Percentiles rank a stretch among this genome's conserved stretches.
phyloP scores from a whole-genome alignment of 805 yeast genomes.

The Schwanniomyces occidentalis region DNA sequence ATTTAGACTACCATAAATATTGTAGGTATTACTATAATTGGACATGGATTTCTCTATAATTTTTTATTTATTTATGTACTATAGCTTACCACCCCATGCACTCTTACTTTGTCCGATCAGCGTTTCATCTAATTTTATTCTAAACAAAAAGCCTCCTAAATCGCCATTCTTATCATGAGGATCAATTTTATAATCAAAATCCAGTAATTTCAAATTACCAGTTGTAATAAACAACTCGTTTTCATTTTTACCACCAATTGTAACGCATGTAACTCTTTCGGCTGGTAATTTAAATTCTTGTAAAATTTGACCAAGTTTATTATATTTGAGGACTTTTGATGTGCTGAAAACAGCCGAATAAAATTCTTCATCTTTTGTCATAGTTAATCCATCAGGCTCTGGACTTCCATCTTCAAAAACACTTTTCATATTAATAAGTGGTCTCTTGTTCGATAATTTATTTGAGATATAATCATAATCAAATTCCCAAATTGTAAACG shows the following conservation, averaged over 20 bases:
- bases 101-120: conserved; percentile 27
- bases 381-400: conserved; percentile 81
- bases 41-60: too few species aligned
- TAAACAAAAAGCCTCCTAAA: conserved; percentile 62
- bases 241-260: conserved; percentile 60
- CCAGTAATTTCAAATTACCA: conserved; percentile 52
- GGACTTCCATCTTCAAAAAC: conserved; percentile 22
- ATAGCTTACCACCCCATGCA: conserved; percentile 30
- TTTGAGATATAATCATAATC: conserved; percentile 35
- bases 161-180: conserved; percentile 38
- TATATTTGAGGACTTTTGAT: conserved; percentile 53
- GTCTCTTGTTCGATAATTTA: conserved; percentile 27
- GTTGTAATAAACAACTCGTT: conserved; percentile 68
- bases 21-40: too few species aligned
- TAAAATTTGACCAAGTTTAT: conserved; percentile 49
- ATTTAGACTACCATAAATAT: too few species aligned
- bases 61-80: not conserved
- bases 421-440: conserved; percentile 19
- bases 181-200: conserved; percentile 28
- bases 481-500: conserved; percentile 34
- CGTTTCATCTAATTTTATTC: conserved; percentile 35
- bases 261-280: conserved; percentile 63
- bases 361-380: conserved; percentile 54
- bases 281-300: conserved; percentile 58
- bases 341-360: conserved; percentile 71